Conservation (phyloP, 208 protist species). For the Leishmania tarentolae region DNA sequence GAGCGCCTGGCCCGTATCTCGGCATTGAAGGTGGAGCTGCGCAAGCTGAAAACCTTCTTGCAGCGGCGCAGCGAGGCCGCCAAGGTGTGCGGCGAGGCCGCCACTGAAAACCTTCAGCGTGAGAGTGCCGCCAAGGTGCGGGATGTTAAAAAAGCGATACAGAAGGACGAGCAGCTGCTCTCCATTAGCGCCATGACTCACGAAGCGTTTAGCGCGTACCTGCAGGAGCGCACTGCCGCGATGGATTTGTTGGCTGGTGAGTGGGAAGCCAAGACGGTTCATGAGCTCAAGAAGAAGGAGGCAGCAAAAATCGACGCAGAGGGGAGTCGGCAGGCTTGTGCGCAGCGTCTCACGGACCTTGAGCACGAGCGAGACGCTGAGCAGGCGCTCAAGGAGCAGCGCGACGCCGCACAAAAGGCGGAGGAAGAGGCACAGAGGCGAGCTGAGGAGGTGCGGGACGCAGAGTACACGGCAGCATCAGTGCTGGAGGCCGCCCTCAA, state of each 20-base stretch:
- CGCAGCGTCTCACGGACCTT: constrained; percentile 68
- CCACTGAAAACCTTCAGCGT: constrained; percentile 70
- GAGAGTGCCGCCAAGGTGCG: constrained; percentile 49
- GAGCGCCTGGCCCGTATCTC: constrained; percentile 66
- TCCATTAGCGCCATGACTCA: constrained; percentile 54
- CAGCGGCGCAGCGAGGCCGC: constrained; percentile 79
- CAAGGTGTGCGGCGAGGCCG: constrained; percentile 61
- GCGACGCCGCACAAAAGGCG: constrained; percentile 38
- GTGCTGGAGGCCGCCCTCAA: constrained; percentile 81
- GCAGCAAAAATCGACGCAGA: constrained; percentile 80
- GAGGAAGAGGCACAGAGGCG: constrained; percentile 37
- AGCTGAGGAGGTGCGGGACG: constrained; percentile 42
- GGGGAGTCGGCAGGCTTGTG: constrained; percentile 74
- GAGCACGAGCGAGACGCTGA: constrained; percentile 57
- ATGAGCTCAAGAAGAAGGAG: constrained; percentile 79
- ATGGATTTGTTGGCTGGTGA: constrained; percentile 70
- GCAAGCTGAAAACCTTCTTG: constrained; percentile 59
- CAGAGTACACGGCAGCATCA: constrained; percentile 73
- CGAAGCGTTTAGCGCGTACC: constrained; percentile 64
- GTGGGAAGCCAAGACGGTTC: constrained; percentile 82
- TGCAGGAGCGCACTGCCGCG: constrained; percentile 66
- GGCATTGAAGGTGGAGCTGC: constrained; percentile 67
- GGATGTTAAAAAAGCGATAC: constrained; percentile 41
- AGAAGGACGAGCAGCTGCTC: constrained; percentile 41
- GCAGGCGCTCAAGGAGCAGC: constrained; percentile 52